Evolutionary conservation across 441 rosid species (phyloP), one percentile per base, ranked within the genome.

Genomic region (Bocquillonia castaneifolia): DNA sequence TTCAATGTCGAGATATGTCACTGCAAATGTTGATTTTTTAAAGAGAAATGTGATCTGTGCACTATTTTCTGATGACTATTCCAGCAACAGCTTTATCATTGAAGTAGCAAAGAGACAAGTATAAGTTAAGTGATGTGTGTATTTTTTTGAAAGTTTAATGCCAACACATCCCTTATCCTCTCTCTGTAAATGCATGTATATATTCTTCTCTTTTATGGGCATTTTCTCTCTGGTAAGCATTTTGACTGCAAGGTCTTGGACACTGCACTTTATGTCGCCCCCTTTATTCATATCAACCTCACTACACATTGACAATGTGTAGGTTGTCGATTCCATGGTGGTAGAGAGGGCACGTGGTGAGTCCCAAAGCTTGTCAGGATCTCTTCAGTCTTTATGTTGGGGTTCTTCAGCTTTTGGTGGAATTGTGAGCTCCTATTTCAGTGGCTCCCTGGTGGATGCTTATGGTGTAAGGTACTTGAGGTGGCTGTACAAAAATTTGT

Each of bases 321-420:
- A 94, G 99, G 99, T 87, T 76, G 99, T 92, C 64, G 98, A 94
- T 85, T 94, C 99, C 68, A 92, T 94, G 99, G 97, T 94, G 34
- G 99, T 92, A 54, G 98, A 94, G 81, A 85, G 97, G 76, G 94
- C 97, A 77, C 96, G 99, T 72, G 99, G 97, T 47, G 99, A 94
- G 81, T 92, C 99, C 34, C 98, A 90, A 76, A 87, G 91, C 66
- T 78, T 92, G 79, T 87, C 96, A 0, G 96, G 99, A 61, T 90
- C 98, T 40, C 87, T 94, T 63, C 98, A 90, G 80, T 94, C 98
- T 6, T 81, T 92, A 65, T 92, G 99, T 76, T 92, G 98, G 98
- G 99, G 99, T 76, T 92, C 94, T 23, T 94, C 98, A 48, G 99
- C 98, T 42, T 92, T 94, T 80, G 99, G 97, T 77, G 97, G 98